A percentile compares a stretch with the other conserved stretches of the same genome.
These are phyloP conservation scores for Pittosporum tobira DNA, from an alignment of 129 eudicot species.

Conservation along the genomic window DNA sequence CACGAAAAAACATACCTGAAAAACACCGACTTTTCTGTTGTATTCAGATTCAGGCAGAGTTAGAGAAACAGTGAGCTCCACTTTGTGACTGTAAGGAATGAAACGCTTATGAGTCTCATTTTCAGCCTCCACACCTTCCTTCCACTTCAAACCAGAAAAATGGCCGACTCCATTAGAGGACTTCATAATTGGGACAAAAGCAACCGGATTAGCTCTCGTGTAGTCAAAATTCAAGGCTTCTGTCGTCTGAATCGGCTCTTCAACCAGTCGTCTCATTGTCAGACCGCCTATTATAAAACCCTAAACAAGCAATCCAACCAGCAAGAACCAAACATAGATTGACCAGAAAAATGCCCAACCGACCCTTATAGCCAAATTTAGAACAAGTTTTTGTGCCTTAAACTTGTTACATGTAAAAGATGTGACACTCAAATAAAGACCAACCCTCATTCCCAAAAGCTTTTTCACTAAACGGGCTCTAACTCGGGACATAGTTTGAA, in stretches of 20 bases:
- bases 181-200: constrained; percentile 45
- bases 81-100: constrained; percentile 39
- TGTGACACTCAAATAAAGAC: constrained; percentile 13
- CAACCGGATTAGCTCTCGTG: constrained; percentile 45
- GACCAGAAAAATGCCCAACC: constrained; percentile 13
- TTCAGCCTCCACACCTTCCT: constrained; percentile 7
- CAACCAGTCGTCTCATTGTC: constrained; percentile 27
- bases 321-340: constrained; percentile 29
- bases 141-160: constrained; percentile 1
- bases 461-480: constrained; percentile 11
- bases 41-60: constrained; percentile 68
- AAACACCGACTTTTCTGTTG: constrained; percentile 65
- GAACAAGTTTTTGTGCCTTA: constrained; percentile 22
- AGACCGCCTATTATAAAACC: constrained; percentile 36
- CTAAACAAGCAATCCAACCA: constrained; percentile 30
- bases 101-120: constrained; percentile 9
- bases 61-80: constrained; percentile 40
- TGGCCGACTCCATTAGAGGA: constrained; percentile 14
- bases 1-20: constrained; percentile 46
- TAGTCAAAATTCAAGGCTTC: constrained; percentile 50
- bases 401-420: constrained; percentile 25
- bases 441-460: constrained; percentile 12
- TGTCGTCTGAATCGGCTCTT: constrained; percentile 28
- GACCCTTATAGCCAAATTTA: constrained; percentile 30
- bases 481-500: constrained; percentile 17